These are phyloP conservation scores for Francoa sonchifolia DNA, from an alignment of 441 rosid genomes.

Conservation along the genomic window DNA sequence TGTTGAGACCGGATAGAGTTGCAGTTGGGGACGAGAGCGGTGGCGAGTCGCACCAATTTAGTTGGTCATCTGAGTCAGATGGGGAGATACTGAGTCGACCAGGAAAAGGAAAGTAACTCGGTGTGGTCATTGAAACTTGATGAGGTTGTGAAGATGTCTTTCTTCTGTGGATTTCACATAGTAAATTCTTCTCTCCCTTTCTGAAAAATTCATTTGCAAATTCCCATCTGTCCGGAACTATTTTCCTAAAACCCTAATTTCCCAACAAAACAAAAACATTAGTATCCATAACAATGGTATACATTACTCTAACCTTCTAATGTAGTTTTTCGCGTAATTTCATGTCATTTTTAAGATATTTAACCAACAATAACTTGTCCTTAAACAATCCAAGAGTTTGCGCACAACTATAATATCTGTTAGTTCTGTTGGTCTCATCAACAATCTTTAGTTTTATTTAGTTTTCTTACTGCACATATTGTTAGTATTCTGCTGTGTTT, in stretches of 20 bases:
- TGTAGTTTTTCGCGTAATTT: no score
- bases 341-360: no score
- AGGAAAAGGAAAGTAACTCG: constrained; percentile 41
- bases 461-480: no score
- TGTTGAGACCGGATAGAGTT: constrained; percentile 1
- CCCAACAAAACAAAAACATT: background rate
- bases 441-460: no score
- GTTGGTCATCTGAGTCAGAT: constrained; percentile 40
- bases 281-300: background rate
- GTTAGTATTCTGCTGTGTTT: no score
- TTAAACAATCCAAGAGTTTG: no score
- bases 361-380: no score
- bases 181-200: constrained; percentile 78
- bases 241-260: constrained; percentile 82
- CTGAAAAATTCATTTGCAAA: constrained; percentile 87
- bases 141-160: constrained; percentile 58
- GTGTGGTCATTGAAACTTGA: constrained; percentile 35
- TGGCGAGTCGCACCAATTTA: constrained; percentile 65
- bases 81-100: constrained; percentile 45
- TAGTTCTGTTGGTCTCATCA: no score
- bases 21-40: constrained; percentile 31
- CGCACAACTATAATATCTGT: no score
- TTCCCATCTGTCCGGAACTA: constrained; percentile 97
- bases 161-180: constrained; percentile 83
- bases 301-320: no score